Percentiles rank a stretch among this genome's conserved stretches.
Conservation (phyloP, 805 yeast species). For the Starmerella powellii region DNA sequence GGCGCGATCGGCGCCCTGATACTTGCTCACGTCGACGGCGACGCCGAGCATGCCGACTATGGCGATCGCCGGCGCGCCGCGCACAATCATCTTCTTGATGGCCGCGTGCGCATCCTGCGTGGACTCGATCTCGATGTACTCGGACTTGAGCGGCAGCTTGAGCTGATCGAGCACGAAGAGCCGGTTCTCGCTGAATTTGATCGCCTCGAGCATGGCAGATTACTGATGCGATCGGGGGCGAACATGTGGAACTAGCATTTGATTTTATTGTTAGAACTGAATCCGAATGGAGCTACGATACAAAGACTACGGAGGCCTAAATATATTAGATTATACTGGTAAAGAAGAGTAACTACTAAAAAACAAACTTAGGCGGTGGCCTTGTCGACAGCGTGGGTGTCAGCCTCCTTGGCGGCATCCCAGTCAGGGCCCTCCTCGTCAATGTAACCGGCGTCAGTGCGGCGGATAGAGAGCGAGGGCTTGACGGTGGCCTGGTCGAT, state of each 20-base stretch:
- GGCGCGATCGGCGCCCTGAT: slow-evolving; percentile 15
- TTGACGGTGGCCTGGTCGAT: slow-evolving; percentile 88
- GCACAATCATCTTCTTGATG: slow-evolving; percentile 82
- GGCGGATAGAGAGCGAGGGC: slow-evolving; percentile 81
- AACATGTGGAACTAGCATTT: neutral
- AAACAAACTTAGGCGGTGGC: slow-evolving; percentile 4
- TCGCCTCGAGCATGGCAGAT: slow-evolving; percentile 13
- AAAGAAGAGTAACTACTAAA: neutral
- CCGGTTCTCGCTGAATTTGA: slow-evolving; percentile 26
- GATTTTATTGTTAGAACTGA: no score
- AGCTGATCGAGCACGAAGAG: slow-evolving; percentile 71
- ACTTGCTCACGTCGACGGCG: slow-evolving; percentile 50
- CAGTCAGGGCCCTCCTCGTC: slow-evolving; percentile 32
- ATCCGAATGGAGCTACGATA: slow-evolving; percentile 12
- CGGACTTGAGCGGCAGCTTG: slow-evolving; percentile 64
- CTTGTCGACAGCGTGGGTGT: slow-evolving; percentile 24
- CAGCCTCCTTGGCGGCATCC: slow-evolving; percentile 31
- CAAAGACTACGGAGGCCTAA: slow-evolving; percentile 12
- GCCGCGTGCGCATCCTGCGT: slow-evolving; percentile 70
- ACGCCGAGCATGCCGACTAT: slow-evolving; percentile 82
- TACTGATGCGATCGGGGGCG: neutral
- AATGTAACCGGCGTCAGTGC: slow-evolving; percentile 37
- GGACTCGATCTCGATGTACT: slow-evolving; percentile 47
- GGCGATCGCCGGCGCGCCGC: slow-evolving; percentile 98
- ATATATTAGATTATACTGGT: slow-evolving; percentile 4